Evolutionary conservation across 192 early-diverging fungal genomes (phyloP).

Genomic region (Spizellomyces sp.): DNA sequence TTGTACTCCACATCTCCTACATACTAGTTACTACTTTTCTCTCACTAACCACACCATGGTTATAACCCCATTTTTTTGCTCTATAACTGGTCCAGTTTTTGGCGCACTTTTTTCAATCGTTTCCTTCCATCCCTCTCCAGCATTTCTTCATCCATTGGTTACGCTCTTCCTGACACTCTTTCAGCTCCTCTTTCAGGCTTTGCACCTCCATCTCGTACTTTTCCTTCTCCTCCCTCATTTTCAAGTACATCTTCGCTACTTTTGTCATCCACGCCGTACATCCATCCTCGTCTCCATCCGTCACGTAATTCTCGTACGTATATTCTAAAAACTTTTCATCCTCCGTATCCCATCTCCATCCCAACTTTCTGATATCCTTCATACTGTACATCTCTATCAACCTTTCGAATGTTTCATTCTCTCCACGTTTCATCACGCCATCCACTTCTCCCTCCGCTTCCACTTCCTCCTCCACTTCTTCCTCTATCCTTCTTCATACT

Average conservation of each 20-base stretch:
- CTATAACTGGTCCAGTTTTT: too few species aligned
- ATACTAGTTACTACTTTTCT: not conserved
- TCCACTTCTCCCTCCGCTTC: not conserved
- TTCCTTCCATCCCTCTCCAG: not conserved
- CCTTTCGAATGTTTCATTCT: not conserved
- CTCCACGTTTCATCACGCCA: not conserved
- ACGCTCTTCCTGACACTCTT: not conserved
- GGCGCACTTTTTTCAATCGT: not conserved
- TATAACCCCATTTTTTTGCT: not conserved
- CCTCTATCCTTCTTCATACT: conserved; percentile 1
- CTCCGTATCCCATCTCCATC: not conserved
- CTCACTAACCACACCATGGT: not conserved
- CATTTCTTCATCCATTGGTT: not conserved
- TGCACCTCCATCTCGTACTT: not conserved
- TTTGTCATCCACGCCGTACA: not conserved
- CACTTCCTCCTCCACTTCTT: conserved; percentile 2
- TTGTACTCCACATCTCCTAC: not conserved
- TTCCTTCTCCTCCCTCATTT: conserved; percentile 4
- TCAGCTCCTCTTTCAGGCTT: not conserved
- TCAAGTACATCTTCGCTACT: not conserved
- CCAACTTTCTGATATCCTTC: not conserved
- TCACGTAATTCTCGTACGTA: not conserved
- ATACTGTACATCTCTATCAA: not conserved
- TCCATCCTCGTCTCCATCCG: not conserved
- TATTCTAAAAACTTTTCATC: not conserved